Evolutionary conservation across 2,329 filamentous ascomycete genomes (phyloP).

Genomic region (Aspergillus eucalypticola): DNA sequence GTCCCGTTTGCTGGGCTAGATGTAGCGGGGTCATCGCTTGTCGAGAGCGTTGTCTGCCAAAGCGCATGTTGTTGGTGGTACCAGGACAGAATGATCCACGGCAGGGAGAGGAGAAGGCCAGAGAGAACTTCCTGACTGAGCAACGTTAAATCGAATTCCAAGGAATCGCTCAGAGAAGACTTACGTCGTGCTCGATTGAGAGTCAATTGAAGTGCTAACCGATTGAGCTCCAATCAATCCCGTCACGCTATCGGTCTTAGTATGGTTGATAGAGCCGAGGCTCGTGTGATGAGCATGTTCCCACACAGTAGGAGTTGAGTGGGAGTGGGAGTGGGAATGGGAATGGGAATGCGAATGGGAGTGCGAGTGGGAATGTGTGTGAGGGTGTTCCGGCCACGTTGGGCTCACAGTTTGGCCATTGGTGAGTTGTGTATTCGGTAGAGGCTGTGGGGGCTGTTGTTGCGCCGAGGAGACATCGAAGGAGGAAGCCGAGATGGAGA

Average conservation of each 20-base stretch:
- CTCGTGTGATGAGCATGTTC: not conserved
- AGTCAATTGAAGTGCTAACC: not conserved
- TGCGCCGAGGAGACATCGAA: slow-evolving; percentile 20
- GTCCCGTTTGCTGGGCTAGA: slow-evolving; percentile 12
- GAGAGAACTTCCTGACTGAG: slow-evolving; percentile 50
- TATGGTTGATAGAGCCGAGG: not conserved
- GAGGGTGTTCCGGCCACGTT: slow-evolving; percentile 33
- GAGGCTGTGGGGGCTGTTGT: slow-evolving; percentile 20
- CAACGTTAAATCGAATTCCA: not conserved
- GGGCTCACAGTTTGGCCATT: slow-evolving; percentile 30
- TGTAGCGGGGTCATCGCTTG: slow-evolving; percentile 10
- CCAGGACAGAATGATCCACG: slow-evolving; percentile 42
- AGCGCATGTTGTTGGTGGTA: slow-evolving; percentile 31
- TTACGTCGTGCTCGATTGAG: slow-evolving; percentile 4
- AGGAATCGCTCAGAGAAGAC: not conserved
- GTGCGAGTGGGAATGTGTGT: slow-evolving; percentile 41
- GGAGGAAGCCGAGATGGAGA: slow-evolving; percentile 26
- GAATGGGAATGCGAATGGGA: slow-evolving; percentile 35
- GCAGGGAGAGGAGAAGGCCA: slow-evolving; percentile 45
- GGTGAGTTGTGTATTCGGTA: slow-evolving; percentile 18
- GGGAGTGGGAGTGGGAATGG: slow-evolving; percentile 20
- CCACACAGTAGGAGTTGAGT: slow-evolving; percentile 1
- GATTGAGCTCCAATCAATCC: not conserved
- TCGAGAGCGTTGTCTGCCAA: slow-evolving; percentile 10
- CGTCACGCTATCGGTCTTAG: slow-evolving; percentile 1